phyloP scores from a whole-genome alignment of 306 rosid species.

The Citrullus colocynthis region DNA sequence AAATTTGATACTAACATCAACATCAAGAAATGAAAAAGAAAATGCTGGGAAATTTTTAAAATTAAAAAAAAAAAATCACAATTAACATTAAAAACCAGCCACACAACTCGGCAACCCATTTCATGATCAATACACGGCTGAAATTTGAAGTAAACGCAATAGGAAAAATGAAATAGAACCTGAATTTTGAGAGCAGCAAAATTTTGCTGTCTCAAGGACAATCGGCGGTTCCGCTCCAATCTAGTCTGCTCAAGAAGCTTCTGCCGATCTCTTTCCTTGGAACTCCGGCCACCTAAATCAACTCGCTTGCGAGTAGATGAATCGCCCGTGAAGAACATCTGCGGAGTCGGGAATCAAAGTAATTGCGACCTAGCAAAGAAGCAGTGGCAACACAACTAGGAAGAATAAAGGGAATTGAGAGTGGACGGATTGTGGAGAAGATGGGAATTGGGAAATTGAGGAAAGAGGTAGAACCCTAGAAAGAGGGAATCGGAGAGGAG shows the following conservation, averaged over 20 bases:
- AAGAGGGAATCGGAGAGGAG: neutral
- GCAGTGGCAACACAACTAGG: neutral
- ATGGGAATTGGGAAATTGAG: neutral
- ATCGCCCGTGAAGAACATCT: constrained; percentile 91
- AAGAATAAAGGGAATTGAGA: neutral
- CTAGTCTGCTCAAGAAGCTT: constrained; percentile 86
- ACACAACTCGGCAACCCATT: neutral
- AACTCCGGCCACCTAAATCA: constrained; percentile 87
- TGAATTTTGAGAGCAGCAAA: constrained; percentile 66
- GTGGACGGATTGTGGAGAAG: neutral
- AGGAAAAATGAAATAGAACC: constrained; percentile 18
- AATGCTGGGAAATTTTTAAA: neutral
- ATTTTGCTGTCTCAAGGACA: constrained; percentile 54
- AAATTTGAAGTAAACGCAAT: neutral
- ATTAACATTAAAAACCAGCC: neutral
- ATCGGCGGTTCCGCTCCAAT: constrained; percentile 68
- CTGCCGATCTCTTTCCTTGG: constrained; percentile 79
- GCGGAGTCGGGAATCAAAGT: constrained; percentile 2
- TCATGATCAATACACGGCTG: neutral
- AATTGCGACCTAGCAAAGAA: constrained; percentile 14
- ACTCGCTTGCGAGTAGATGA: constrained; percentile 86
- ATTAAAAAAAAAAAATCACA: neutral
- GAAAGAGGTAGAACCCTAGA: neutral
- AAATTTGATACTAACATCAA: neutral
- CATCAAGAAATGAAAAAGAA: neutral